Conservation (phyloP, 306 rosid genomes). For the Rubus idaeus region DNA sequence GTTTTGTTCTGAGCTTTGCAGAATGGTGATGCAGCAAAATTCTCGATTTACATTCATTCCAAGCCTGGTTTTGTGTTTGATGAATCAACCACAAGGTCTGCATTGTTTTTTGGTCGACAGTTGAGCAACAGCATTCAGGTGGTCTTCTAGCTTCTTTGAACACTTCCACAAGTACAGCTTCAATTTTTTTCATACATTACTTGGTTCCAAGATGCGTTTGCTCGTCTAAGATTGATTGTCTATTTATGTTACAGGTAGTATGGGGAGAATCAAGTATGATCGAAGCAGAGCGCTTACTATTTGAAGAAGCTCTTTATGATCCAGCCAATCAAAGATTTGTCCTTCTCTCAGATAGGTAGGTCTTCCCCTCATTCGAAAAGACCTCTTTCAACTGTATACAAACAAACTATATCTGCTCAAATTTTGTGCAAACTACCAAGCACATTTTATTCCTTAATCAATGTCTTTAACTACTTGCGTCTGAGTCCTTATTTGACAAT, state of each 20-base stretch:
- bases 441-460: neutral
- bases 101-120: constrained; percentile 39
- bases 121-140: constrained; percentile 44
- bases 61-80: constrained; percentile 44
- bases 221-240: neutral
- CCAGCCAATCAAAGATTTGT: constrained; percentile 19
- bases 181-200: neutral
- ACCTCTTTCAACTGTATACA: neutral
- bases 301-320: constrained; percentile 22
- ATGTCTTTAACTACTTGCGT: neutral
- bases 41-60: constrained; percentile 41
- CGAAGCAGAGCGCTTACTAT: constrained; percentile 42
- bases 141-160: constrained; percentile 2
- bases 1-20: neutral
- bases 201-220: neutral
- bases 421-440: neutral
- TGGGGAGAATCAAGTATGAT: constrained; percentile 63
- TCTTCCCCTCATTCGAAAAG: neutral
- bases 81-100: constrained; percentile 41
- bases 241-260: constrained; percentile 34
- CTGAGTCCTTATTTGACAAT: neutral
- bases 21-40: constrained; percentile 22
- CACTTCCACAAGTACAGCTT: neutral
- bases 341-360: constrained; percentile 18
- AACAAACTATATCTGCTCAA: neutral